These are phyloP conservation scores for Hyaloscypha bicolor DNA, from an alignment of 495 filamentous ascomycete genomes.

Conservation along the genomic window DNA sequence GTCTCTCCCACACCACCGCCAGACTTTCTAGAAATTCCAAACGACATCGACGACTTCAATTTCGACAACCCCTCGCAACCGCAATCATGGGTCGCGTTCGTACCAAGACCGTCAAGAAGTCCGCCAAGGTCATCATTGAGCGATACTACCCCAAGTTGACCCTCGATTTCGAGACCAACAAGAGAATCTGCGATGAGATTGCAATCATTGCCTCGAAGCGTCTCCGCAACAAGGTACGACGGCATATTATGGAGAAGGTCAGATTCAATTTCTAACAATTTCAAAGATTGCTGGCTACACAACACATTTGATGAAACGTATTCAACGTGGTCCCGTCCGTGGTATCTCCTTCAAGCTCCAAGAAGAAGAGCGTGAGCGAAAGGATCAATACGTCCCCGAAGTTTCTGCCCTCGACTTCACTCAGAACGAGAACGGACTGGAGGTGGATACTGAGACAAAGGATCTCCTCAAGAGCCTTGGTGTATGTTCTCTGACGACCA, in stretches of 20 bases:
- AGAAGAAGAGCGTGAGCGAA: conserved; percentile 99
- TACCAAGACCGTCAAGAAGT: conserved; percentile 99
- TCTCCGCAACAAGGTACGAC: conserved; percentile 92
- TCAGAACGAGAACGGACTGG: conserved; percentile 88
- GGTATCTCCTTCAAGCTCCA: conserved; percentile 99
- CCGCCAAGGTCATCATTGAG: conserved; percentile 99
- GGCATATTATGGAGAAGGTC: background rate
- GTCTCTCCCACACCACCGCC: background rate
- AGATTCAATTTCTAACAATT: conserved; percentile 15
- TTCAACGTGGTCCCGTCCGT: conserved; percentile 97
- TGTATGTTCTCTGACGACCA: conserved; percentile 62
- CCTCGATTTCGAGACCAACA: conserved; percentile 99
- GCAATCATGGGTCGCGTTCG: conserved; percentile 96
- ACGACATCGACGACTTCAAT: conserved; percentile 10
- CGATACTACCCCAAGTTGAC: conserved; percentile 98
- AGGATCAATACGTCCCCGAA: conserved; percentile 99
- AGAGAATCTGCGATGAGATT: conserved; percentile 99
- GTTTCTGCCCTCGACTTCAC: conserved; percentile 97
- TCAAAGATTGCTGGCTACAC: conserved; percentile 96
- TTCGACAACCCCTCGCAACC: conserved; percentile 46
- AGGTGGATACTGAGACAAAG: conserved; percentile 96
- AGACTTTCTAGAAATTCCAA: conserved; percentile 10
- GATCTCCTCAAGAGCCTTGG: conserved; percentile 97
- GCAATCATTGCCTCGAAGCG: conserved; percentile 98
- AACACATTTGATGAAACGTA: conserved; percentile 98